Conservation (phyloP, 768 basidiomycete genomes). For the Kwoniella sp. region DNA sequence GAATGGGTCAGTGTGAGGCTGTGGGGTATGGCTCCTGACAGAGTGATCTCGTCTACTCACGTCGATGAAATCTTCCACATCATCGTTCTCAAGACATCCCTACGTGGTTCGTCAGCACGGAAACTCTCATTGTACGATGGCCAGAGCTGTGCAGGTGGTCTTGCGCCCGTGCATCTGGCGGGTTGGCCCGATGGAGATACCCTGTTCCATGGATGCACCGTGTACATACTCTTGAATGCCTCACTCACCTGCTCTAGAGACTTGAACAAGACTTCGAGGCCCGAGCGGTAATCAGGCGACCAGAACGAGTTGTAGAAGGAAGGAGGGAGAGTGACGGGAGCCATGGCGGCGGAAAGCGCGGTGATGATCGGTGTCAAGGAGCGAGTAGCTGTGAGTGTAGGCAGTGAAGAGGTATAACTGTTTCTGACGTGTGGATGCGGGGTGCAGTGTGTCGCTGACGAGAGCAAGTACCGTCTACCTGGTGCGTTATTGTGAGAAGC, state of each 20-base stretch:
- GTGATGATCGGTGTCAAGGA: too few species aligned
- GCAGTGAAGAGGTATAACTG: too few species aligned
- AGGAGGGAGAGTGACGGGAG: conserved; percentile 81
- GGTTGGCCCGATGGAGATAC: too few species aligned
- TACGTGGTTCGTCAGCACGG: too few species aligned
- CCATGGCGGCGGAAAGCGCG: too few species aligned
- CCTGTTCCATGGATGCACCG: too few species aligned
- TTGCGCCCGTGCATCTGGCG: background rate
- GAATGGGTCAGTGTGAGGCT: background rate
- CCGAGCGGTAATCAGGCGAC: conserved; percentile 82
- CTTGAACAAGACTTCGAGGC: conserved; percentile 69
- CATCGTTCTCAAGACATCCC: conserved; percentile 78
- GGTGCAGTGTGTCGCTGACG: too few species aligned
- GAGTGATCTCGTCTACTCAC: conserved; percentile 53
- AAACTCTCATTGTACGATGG: too few species aligned
- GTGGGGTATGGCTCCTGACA: background rate
- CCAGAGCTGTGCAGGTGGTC: background rate
- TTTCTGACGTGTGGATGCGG: too few species aligned
- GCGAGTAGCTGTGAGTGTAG: too few species aligned
- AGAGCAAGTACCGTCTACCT: too few species aligned
- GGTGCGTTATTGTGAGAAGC: too few species aligned
- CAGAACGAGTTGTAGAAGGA: conserved; percentile 90
- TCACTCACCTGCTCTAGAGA: conserved; percentile 70
- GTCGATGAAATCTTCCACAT: conserved; percentile 75
- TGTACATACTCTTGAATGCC: background rate